These are phyloP conservation scores for Coleophoma eucalyptorum DNA, from an alignment of 2,329 filamentous ascomycete species.

Conservation along the genomic window DNA sequence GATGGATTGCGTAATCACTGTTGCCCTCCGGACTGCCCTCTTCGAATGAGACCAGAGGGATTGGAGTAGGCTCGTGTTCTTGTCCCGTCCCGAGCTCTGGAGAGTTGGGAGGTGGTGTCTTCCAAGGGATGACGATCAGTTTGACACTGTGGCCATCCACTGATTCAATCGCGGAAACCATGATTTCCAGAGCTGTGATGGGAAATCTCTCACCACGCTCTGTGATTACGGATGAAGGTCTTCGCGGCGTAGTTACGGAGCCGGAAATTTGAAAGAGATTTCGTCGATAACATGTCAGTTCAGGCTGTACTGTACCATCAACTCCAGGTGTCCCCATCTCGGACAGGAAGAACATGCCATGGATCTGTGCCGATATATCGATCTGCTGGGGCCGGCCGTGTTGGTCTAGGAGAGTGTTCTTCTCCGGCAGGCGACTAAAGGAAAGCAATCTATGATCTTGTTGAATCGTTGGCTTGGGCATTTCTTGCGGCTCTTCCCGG, in stretches of 20 bases:
- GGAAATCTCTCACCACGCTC: slow-evolving; percentile 82
- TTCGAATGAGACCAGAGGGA: slow-evolving; percentile 68
- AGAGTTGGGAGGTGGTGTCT: slow-evolving; percentile 81
- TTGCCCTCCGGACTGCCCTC: slow-evolving; percentile 32
- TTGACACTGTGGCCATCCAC: slow-evolving; percentile 90
- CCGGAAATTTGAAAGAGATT: slow-evolving; percentile 97
- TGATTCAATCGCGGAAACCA: slow-evolving; percentile 89
- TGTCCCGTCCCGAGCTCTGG: slow-evolving; percentile 58
- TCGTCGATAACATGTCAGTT: slow-evolving; percentile 91
- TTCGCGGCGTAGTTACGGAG: slow-evolving; percentile 75
- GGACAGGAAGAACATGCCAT: slow-evolving; percentile 86
- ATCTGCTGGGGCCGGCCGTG: slow-evolving; percentile 43
- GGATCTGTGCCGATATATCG: slow-evolving; percentile 63
- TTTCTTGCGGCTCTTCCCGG: slow-evolving; percentile 24
- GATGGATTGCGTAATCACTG: slow-evolving; percentile 80
- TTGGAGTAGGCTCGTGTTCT: slow-evolving; percentile 83
- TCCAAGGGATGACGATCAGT: slow-evolving; percentile 96
- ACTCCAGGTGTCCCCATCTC: slow-evolving; percentile 46
- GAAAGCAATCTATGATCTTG: slow-evolving; percentile 29
- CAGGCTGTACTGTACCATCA: slow-evolving; percentile 60
- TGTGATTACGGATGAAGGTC: slow-evolving; percentile 74
- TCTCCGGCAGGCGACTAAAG: slow-evolving; percentile 29
- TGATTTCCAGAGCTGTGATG: slow-evolving; percentile 78
- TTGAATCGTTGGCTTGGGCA: slow-evolving; percentile 24
- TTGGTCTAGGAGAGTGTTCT: slow-evolving; percentile 44